These are phyloP conservation scores for Alternaria sp. DNA, from an alignment of 2,329 filamentous ascomycete genomes.

Conservation along the genomic window DNA sequence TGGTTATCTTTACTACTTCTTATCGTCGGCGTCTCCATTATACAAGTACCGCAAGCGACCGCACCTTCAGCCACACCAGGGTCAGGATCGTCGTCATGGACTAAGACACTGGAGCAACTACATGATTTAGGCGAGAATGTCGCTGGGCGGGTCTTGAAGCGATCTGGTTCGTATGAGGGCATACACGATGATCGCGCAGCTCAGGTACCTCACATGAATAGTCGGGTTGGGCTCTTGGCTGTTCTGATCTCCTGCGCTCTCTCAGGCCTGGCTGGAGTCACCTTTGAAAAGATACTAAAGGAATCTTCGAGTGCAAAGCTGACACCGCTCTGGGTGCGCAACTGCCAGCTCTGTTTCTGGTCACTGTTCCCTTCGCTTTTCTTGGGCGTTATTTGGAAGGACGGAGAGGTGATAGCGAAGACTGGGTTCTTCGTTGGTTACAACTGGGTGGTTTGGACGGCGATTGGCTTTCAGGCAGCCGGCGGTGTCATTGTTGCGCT, in stretches of 20 bases:
- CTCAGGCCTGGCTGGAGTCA: conserved; percentile 85
- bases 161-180: conserved; percentile 87
- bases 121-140: conserved; percentile 68
- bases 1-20: conserved; percentile 84
- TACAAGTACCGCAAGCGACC: conserved; percentile 75
- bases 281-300: conserved; percentile 91
- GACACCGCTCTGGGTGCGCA: conserved; percentile 89
- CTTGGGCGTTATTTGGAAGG: conserved; percentile 84
- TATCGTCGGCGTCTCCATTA: conserved; percentile 81
- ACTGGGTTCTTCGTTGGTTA: conserved; percentile 95
- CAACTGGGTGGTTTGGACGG: conserved; percentile 88
- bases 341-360: conserved; percentile 94
- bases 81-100: conserved; percentile 74
- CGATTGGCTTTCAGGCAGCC: conserved; percentile 80
- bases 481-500: conserved; percentile 86
- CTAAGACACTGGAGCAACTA: conserved; percentile 79
- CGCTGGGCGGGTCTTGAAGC: conserved; percentile 62
- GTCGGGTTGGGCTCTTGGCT: conserved; percentile 78
- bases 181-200: conserved; percentile 71
- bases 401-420: conserved; percentile 82
- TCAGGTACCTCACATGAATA: conserved; percentile 71
- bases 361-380: conserved; percentile 89
- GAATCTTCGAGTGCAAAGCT: conserved; percentile 73
- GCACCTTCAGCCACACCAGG: conserved; percentile 62
- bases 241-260: conserved; percentile 80